Evolutionary conservation across 2,329 filamentous ascomycete species (phyloP), one percentile per base, ranked within the genome.

Genomic region (Aspergillus versicolor): DNA sequence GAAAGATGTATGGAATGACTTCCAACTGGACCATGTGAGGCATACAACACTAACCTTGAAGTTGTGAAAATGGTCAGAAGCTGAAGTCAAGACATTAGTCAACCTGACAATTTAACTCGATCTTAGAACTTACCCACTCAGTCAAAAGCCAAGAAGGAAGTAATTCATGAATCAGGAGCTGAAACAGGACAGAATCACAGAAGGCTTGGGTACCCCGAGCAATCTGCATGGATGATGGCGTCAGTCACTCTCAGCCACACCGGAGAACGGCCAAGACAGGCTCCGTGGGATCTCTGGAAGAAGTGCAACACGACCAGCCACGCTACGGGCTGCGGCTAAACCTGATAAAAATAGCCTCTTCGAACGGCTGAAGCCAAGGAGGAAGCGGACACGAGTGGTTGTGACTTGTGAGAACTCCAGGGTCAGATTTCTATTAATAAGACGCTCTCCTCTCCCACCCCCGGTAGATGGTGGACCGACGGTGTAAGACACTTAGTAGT

Each of bases 331-430:
- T 37, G 49, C 49, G 49, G 24, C 49, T 37, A 52, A 52, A n/a
- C 48, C 38, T 32, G 51, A 45, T 53, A 53, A 53, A 53, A 53
- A 53, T 53, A 53, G 51, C 9, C 15, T 19, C 22, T 30, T 22
- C 19, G 49, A 43, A 12, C 40, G 34, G 50, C 41, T 52, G 50
- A 52, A 5, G 19, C 19, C 15, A 3, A 51, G 2, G 6, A 45
- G 30, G 32, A 34, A 51, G 47, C 38, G 19, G 43, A 52, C 27
- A 17, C n/a, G 30, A 51, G 27, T 45, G 47, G 47, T 46, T 46
- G 37, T 30, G 34, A 37, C 6, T 37, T 15, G 12, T 37, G 34
- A 6, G 34, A 4, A 15, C 15, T 37, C 17, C 12, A 46, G 4
- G 30, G 32, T 19, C 24, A 37, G 22, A 13, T 41, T 50, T 42